A percentile compares a stretch with the other conserved stretches of the same genome.
phyloP scores from a whole-genome alignment of 768 basidiomycete genomes.

The Omphalotus guepiniiformis region DNA sequence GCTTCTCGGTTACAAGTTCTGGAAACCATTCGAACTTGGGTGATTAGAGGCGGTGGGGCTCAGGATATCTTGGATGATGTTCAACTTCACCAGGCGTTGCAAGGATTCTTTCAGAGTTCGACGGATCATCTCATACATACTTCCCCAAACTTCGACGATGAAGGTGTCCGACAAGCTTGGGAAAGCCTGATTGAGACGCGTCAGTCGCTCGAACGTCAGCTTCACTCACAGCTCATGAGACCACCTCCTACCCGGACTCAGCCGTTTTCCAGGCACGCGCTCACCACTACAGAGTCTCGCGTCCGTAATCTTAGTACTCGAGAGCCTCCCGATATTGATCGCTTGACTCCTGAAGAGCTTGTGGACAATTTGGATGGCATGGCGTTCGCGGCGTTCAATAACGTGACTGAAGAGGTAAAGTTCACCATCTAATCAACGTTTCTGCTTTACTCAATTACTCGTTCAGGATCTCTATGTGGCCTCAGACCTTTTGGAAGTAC shows the following conservation, averaged over 20 bases:
- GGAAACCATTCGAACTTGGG: slow-evolving; percentile 66
- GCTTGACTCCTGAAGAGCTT: slow-evolving; percentile 60
- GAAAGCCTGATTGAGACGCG: slow-evolving; percentile 39
- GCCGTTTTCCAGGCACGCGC: neutral
- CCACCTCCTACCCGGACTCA: slow-evolving; percentile 34
- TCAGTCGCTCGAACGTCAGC: slow-evolving; percentile 37
- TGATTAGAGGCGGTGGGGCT: slow-evolving; percentile 67
- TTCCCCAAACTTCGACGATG: slow-evolving; percentile 34
- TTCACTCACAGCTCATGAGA: slow-evolving; percentile 56
- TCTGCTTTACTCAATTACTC: slow-evolving; percentile 7
- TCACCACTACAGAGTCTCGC: slow-evolving; percentile 18
- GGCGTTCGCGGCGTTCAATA: slow-evolving; percentile 69
- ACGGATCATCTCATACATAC: slow-evolving; percentile 50
- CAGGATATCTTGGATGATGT: slow-evolving; percentile 75
- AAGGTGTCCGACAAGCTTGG: slow-evolving; percentile 45
- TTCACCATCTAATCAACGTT: slow-evolving; percentile 2
- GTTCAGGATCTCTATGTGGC: slow-evolving; percentile 74
- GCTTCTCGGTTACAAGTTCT: slow-evolving; percentile 59
- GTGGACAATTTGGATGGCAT: slow-evolving; percentile 78
- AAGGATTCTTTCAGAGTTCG: slow-evolving; percentile 53
- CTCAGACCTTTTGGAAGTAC: slow-evolving; percentile 76
- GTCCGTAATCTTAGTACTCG: slow-evolving; percentile 33
- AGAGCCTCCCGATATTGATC: slow-evolving; percentile 61
- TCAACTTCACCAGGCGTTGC: slow-evolving; percentile 56
- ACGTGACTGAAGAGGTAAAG: slow-evolving; percentile 71